Evolutionary conservation across 306 rosid species (phyloP), one percentile per base, ranked within the genome.

Genomic region (Astragalus glycyphyllos): DNA sequence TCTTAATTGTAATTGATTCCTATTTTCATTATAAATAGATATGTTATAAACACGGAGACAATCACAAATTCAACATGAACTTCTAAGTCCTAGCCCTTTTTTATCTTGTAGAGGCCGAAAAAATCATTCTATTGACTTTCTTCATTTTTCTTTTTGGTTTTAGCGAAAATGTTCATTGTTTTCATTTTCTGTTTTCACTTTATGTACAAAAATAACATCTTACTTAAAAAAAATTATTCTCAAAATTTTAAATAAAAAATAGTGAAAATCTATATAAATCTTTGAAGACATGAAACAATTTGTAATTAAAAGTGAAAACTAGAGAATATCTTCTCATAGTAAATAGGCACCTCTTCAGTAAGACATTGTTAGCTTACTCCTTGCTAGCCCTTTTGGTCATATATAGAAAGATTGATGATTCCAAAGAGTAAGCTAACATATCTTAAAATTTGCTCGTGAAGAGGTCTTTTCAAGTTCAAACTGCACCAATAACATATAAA

Each of bases 1-100:
- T n/a, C n/a, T n/a, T n/a, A n/a, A n/a, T n/a, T n/a, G n/a, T n/a
- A n/a, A n/a, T n/a, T n/a, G n/a, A n/a, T n/a, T n/a, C n/a, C n/a
- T n/a, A n/a, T n/a, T n/a, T n/a, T n/a, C n/a, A n/a, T n/a, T n/a
- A n/a, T n/a, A n/a, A n/a, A n/a, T n/a, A n/a, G n/a, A n/a, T n/a
- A n/a, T n/a, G n/a, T n/a, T n/a, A n/a, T n/a, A n/a, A n/a, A n/a
- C n/a, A n/a, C n/a, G n/a, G n/a, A n/a, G n/a, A n/a, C n/a, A n/a
- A n/a, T n/a, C n/a, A n/a, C n/a, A n/a, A n/a, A n/a, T n/a, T n/a
- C n/a, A n/a, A n/a, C n/a, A n/a, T n/a, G n/a, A 61, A 58, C 57
- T 57, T 34, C 56, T 11, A 70, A 57, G 47, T 63, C 16, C 46
- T 47, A 32, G 15, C 37, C 37, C 47, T 31, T 71, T 57, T 53